Evolutionary conservation across 2,329 filamentous ascomycete species (phyloP), one percentile per base, ranked within the genome.

Genomic region (Ophiocordyceps robertsii): DNA sequence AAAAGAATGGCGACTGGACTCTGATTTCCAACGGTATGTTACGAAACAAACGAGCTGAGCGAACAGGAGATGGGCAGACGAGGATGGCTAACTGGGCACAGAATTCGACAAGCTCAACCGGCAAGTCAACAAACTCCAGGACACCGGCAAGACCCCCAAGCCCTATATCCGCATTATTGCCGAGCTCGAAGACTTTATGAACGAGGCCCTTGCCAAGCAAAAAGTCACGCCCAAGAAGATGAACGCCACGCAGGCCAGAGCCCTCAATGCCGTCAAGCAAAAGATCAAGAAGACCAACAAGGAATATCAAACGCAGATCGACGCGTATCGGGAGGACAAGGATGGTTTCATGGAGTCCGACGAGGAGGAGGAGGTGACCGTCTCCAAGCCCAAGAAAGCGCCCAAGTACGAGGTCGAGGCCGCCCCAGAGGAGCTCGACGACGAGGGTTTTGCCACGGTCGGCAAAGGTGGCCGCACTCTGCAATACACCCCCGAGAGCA

Each of bases 241-340:
- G 89, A 98, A 95, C 69, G 88, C 89, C 48, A 92, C 82, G 59
- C 93, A 90, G 60, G 84, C 88, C 51, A 86, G 88, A 67, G 88
- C 89, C 57, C 77, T 98, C 57, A 98, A 96, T 64, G 87, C 89
- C 48, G 85, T 96, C 58, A 94, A 95, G 70, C 92, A 98, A 66
- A 89, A 89, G 69, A 87, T 98, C 71, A 89, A 90, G 78, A 96
- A 95, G 77, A 90, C 90, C 69, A 94, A 90, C 75, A 93, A 94
- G 69, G 90, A 96, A 50, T 90, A 90, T 67, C 78, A 86, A 58
- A 71, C 75, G 48, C 85, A 95, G 58, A 82, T 98, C 55, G 87
- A 95, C 53, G 76, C 81, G 49, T 98, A 90, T 70, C 76, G 84
- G 52, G 81, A 77, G 49, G 79, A 94, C 63, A 87, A 90, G 64